Base-by-base conservation (phyloP, 192 early-diverging fungal genomes). In the Lobosporangium transversale region DNA sequence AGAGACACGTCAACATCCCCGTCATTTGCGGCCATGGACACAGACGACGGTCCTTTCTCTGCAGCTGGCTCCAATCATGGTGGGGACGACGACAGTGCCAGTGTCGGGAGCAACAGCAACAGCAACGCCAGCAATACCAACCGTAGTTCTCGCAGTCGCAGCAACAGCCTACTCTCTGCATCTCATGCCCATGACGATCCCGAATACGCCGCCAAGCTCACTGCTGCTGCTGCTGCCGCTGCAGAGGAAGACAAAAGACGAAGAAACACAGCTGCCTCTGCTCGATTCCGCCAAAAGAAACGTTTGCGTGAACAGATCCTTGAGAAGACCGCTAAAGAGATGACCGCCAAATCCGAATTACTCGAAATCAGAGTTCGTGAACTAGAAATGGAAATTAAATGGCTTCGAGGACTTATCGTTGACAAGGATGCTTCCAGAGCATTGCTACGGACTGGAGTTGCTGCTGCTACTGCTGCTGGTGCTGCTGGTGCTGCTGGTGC, bases 231-330 rank as follows among this genome's bases (percentile, higher is more conserved):
- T 10, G 88, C 14, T 31, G 35, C 81, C 3, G 86, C 82, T 7
- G 86, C 85, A 12, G 88, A 91, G 43, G 92, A 91, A 42, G 95
- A 98, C 76, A 97, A 97, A 80, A 87, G 97, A 40, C 84, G 90
- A n/a, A 86, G 96, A 35, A 99, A 99, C 85, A 99, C 96, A 1
- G 95, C 90, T 3, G 97, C 97, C 0, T 95, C 93, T 2, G 96
- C 96, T 18, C 85, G 97, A 27, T 99, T 99, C 85, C 90, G 97
- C 15, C 85, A 91, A 30, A 95, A 96, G 82, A 99, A 98, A 80
- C 97, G 98, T 78, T 78, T 91, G 58, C 87, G 93, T 35, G 96
- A 98, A 79, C 90, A 94, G 84, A 89, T 87, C n/a, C 79, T 99
- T 8, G 92, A 96, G 81, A 82, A 83, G 52, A 92, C 89, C 0